These are phyloP conservation scores for Aspergillus fijiensis DNA, from an alignment of 2,329 filamentous ascomycete species.

Conservation along the genomic window DNA sequence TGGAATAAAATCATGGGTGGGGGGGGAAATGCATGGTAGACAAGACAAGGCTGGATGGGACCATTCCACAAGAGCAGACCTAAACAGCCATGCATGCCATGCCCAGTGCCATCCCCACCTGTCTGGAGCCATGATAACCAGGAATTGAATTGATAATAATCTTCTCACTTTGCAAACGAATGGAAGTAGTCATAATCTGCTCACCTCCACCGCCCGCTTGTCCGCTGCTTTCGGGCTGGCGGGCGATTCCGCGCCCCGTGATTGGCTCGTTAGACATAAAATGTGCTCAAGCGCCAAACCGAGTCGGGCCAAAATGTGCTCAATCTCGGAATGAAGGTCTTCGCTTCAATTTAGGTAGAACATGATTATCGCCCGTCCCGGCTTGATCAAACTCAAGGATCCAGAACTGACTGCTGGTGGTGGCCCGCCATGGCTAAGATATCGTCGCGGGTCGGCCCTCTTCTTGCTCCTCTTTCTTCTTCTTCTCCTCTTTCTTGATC, in stretches of 20 bases:
- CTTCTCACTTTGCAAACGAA: not conserved
- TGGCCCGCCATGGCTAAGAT: conserved; percentile 1
- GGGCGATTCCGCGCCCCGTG: not conserved
- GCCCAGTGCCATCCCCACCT: too few species aligned
- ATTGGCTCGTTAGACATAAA: conserved; percentile 11
- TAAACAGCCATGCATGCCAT: too few species aligned
- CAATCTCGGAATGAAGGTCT: conserved; percentile 14
- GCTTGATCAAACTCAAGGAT: not conserved
- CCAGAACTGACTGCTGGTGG: not conserved
- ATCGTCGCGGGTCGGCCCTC: not conserved
- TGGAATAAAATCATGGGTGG: not conserved
- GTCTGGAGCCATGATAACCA: too few species aligned
- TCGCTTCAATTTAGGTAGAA: not conserved
- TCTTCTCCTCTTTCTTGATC: not conserved
- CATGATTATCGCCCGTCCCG: too few species aligned
- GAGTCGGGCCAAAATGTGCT: conserved; percentile 18
- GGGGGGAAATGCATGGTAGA: not conserved
- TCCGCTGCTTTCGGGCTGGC: conserved; percentile 6
- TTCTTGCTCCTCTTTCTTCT: not conserved
- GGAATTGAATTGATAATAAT: not conserved
- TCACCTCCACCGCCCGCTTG: conserved; percentile 8
- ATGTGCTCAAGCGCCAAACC: conserved; percentile 19
- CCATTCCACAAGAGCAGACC: too few species aligned
- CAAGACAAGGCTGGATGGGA: not conserved
- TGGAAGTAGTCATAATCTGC: conserved; percentile 16